phyloP scores from a whole-genome alignment of 148 eudicot genomes.

The Rheum nobile region DNA sequence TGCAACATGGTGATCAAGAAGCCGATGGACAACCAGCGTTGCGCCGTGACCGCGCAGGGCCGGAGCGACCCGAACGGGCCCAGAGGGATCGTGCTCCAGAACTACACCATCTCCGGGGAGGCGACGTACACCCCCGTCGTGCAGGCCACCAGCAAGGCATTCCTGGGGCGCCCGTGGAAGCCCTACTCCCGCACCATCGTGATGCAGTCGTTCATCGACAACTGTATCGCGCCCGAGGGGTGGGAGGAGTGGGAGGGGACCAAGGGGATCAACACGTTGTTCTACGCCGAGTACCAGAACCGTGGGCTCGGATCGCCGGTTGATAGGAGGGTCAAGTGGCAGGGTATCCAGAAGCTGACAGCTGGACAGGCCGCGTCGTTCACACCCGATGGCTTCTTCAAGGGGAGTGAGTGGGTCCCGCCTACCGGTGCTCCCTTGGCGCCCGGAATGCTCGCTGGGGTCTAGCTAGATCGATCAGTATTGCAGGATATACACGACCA shows the following conservation, averaged over 20 bases:
- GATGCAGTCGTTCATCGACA: constrained; percentile 32
- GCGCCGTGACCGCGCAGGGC: constrained; percentile 58
- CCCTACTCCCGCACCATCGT: constrained; percentile 27
- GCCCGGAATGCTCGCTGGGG: constrained; percentile 17
- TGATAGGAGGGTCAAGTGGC: constrained; percentile 38
- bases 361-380: constrained; percentile 9
- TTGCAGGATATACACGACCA: not conserved
- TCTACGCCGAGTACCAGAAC: constrained; percentile 42
- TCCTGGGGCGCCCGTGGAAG: constrained; percentile 50
- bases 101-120: constrained; percentile 28
- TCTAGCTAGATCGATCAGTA: not conserved
- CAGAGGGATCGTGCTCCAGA: constrained; percentile 35
- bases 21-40: constrained; percentile 36
- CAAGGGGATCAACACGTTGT: constrained; percentile 19
- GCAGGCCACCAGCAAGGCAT: constrained; percentile 16
- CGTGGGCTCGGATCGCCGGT: constrained; percentile 36
- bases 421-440: constrained; percentile 31
- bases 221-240: constrained; percentile 33
- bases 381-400: constrained; percentile 16
- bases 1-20: constrained; percentile 36
- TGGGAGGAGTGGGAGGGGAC: constrained; percentile 40
- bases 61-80: constrained; percentile 14
- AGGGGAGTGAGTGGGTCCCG: constrained; percentile 36
- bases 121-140: not conserved
- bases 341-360: constrained; percentile 27